These are phyloP conservation scores for Fusarium hostae DNA, from an alignment of 2,329 filamentous ascomycete genomes.

Conservation along the genomic window DNA sequence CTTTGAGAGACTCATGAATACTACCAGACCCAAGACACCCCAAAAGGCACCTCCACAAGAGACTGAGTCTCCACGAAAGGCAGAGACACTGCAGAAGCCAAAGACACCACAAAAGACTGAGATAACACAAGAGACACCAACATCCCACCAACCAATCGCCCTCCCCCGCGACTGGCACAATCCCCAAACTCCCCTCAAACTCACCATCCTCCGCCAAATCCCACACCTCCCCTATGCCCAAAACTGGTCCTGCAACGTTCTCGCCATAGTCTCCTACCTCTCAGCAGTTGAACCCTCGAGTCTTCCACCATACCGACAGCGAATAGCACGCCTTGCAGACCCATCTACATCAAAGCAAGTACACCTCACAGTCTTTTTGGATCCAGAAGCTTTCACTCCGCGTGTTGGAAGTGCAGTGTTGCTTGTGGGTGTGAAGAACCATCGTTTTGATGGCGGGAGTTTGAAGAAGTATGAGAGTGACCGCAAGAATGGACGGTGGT, in stretches of 20 bases:
- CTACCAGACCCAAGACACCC: conserved; percentile 6
- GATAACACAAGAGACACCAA: conserved; percentile 5
- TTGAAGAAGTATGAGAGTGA: conserved; percentile 59
- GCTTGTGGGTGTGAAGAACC: conserved; percentile 67
- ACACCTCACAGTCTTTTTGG: conserved; percentile 64
- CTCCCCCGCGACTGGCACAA: conserved; percentile 56
- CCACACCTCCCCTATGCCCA: conserved; percentile 65
- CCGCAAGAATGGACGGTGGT: conserved; percentile 55
- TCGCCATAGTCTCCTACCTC: conserved; percentile 61
- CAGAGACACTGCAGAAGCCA: neutral
- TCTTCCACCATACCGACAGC: conserved; percentile 61
- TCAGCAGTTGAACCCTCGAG: conserved; percentile 60
- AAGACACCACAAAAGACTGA: conserved; percentile 3
- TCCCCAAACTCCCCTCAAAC: conserved; percentile 58
- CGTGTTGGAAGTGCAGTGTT: conserved; percentile 61
- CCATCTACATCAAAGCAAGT: conserved; percentile 64
- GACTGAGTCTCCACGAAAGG: neutral
- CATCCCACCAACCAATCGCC: conserved; percentile 47
- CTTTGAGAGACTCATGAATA: conserved; percentile 52
- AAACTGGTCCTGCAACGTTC: conserved; percentile 67
- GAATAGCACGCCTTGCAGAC: conserved; percentile 63
- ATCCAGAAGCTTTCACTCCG: conserved; percentile 61
- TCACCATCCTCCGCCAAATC: conserved; percentile 62
- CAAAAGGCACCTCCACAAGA: neutral
- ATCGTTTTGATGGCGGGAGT: conserved; percentile 61